Conservation (phyloP, 2,329 filamentous ascomycete genomes). For the Clonostachys rosea region DNA sequence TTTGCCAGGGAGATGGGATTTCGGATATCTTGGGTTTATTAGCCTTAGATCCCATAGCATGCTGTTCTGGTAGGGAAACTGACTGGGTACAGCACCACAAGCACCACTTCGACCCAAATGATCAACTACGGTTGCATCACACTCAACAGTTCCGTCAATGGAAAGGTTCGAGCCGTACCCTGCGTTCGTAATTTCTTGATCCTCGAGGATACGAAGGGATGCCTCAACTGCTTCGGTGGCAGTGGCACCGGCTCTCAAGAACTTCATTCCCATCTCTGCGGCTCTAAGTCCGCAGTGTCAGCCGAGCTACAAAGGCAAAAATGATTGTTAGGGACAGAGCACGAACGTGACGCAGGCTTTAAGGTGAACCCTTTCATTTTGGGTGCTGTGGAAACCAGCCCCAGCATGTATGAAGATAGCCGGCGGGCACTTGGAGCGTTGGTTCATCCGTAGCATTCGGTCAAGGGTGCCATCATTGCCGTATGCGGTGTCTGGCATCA, state of each 20-base stretch:
- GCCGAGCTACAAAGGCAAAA: neutral
- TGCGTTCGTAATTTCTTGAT: constrained; percentile 93
- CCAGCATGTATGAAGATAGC: constrained; percentile 96
- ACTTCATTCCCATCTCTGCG: constrained; percentile 75
- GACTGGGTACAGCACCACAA: constrained; percentile 86
- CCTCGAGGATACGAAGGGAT: constrained; percentile 82
- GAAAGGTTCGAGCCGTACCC: constrained; percentile 94
- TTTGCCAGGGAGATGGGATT: constrained; percentile 90
- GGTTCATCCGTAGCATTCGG: constrained; percentile 26
- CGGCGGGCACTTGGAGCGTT: constrained; percentile 36
- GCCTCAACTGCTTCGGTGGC: constrained; percentile 88
- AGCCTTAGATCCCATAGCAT: neutral
- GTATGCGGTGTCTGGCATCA: constrained; percentile 41
- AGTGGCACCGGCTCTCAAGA: constrained; percentile 72
- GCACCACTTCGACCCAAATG: constrained; percentile 88
- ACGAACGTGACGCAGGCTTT: constrained; percentile 83
- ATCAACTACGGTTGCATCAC: constrained; percentile 90
- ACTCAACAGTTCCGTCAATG: constrained; percentile 87
- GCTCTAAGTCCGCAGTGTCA: constrained; percentile 50
- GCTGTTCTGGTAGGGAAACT: constrained; percentile 23
- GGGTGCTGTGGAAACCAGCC: constrained; percentile 84
- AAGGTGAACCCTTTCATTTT: constrained; percentile 82
- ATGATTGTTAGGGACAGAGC: neutral
- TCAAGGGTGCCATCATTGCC: constrained; percentile 35
- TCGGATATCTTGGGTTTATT: constrained; percentile 65